phyloP scores from a whole-genome alignment of 331 rosid species.

The Dryas integrifolia region DNA sequence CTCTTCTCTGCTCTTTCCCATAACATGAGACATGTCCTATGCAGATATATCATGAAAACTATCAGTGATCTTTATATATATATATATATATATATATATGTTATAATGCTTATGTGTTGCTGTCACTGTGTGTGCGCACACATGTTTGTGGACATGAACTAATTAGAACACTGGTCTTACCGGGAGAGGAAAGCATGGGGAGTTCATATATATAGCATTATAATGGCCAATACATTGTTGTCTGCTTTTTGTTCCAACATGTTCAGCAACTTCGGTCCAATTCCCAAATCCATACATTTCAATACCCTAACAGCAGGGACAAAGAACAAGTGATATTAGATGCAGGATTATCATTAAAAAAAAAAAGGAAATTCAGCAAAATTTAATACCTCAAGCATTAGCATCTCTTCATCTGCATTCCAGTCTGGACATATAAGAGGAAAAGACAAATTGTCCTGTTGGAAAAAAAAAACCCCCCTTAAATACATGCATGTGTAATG shows the following conservation, averaged over 20 bases:
- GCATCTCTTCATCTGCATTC: conserved; percentile 84
- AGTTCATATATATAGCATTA: conserved; percentile 68
- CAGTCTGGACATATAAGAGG: conserved; percentile 82
- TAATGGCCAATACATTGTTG: conserved; percentile 72
- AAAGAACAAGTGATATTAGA: conserved; percentile 17
- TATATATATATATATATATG: neutral
- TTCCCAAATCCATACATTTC: conserved; percentile 91
- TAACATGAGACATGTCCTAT: conserved; percentile 76
- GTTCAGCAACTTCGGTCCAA: conserved; percentile 75
- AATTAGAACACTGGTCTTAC: conserved; percentile 45
- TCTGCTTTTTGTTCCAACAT: conserved; percentile 77
- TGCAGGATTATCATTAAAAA: conserved; percentile 8
- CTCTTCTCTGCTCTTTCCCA: conserved; percentile 80
- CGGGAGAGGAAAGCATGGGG: conserved; percentile 76
- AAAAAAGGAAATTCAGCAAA: neutral
- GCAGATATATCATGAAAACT: conserved; percentile 22
- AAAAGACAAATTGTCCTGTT: conserved; percentile 82
- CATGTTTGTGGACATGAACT: neutral
- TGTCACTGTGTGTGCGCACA: no score
- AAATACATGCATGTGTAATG: neutral
- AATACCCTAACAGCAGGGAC: conserved; percentile 53
- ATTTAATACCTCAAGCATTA: conserved; percentile 66
- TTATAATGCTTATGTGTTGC: neutral
- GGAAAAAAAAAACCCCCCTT: conserved; percentile 14
- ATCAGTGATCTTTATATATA: neutral